Percentiles rank a stretch among this genome's conserved stretches.
Conservation (phyloP, 768 basidiomycete species). For the Hemileccinum rubropunctum region DNA sequence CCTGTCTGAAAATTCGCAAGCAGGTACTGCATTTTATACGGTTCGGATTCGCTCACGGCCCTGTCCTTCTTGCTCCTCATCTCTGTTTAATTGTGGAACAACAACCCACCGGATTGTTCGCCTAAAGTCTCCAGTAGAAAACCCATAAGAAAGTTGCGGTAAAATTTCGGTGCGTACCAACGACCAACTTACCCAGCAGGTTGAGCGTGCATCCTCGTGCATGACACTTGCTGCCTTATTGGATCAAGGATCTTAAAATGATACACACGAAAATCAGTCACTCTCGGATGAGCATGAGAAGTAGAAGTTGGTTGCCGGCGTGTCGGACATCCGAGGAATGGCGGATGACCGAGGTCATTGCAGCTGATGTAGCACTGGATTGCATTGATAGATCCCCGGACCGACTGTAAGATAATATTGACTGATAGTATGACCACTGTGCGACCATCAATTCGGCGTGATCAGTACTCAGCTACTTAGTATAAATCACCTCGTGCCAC, state of each 20-base stretch:
- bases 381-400: too few species aligned
- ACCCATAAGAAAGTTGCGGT: too few species aligned
- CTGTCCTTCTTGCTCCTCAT: too few species aligned
- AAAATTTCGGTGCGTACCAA: too few species aligned
- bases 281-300: background rate
- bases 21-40: background rate
- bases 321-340: background rate
- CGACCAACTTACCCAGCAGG: background rate
- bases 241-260: background rate
- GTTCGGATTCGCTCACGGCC: background rate
- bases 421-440: background rate
- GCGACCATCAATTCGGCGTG: background rate
- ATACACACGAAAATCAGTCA: background rate
- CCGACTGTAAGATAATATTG: background rate
- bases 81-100: too few species aligned
- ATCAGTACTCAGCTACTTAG: background rate
- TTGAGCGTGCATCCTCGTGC: background rate
- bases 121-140: too few species aligned
- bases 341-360: background rate
- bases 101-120: too few species aligned
- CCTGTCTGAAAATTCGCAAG: background rate
- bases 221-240: background rate
- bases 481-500: too few species aligned
- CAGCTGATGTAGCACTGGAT: background rate
- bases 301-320: background rate